Conservation (phyloP, 257 asterid species). For the Misopates orontium region DNA sequence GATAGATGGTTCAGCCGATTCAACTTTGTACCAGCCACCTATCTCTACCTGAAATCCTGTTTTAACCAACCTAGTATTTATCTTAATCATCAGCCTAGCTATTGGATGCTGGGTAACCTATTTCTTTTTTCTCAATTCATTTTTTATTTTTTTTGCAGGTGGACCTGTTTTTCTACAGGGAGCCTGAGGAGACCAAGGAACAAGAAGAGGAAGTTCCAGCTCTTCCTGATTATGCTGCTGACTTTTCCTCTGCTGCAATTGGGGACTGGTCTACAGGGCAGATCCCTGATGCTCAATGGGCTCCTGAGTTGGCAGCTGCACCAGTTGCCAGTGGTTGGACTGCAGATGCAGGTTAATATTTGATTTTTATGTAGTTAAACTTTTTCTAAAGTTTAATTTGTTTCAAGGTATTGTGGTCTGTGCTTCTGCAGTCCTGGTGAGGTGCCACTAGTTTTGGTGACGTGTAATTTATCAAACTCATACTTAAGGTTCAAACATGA, state of each 20-base stretch:
- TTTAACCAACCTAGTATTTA: too few relatives aligned
- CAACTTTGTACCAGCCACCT: too few relatives aligned
- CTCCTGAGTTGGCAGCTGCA: slow-evolving; percentile 30
- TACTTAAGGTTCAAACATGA: too few relatives aligned
- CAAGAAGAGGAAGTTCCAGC: slow-evolving; percentile 47
- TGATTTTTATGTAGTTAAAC: background rate
- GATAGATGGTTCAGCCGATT: background rate
- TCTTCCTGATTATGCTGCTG: slow-evolving; percentile 34
- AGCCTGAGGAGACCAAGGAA: slow-evolving; percentile 50
- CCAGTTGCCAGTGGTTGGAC: slow-evolving; percentile 38
- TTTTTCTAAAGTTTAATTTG: too few relatives aligned
- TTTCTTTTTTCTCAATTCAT: too few relatives aligned
- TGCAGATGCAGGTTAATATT: slow-evolving; percentile 39
- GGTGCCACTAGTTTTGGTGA: background rate
- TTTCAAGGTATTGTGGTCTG: too few relatives aligned
- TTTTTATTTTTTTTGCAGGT: slow-evolving; percentile 28
- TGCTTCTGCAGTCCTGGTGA: too few relatives aligned
- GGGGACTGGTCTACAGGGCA: slow-evolving; percentile 50
- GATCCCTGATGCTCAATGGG: slow-evolving; percentile 50
- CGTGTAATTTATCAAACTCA: too few relatives aligned
- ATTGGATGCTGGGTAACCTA: too few relatives aligned
- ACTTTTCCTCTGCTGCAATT: slow-evolving; percentile 30
- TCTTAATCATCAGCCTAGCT: too few relatives aligned
- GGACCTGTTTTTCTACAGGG: slow-evolving; percentile 46
- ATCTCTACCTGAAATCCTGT: too few relatives aligned